Conservation (phyloP, 208 protist species). For the Strigomonas galati region DNA sequence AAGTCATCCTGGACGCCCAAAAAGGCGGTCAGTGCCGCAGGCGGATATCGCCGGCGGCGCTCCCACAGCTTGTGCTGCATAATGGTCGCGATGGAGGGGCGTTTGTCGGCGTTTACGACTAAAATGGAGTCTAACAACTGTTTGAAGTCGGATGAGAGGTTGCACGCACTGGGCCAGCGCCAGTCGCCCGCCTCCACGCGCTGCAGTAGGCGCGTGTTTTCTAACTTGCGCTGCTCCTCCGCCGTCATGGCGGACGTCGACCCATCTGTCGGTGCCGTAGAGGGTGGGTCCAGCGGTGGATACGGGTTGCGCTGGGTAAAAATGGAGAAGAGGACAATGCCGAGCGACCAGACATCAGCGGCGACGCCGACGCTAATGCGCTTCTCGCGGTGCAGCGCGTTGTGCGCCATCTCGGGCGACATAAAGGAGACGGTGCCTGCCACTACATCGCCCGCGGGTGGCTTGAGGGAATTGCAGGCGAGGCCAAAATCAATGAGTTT, state of each 20-base stretch:
- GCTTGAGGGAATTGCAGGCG: constrained; percentile 60
- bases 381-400: constrained; percentile 74
- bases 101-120: constrained; percentile 40
- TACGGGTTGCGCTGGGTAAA: constrained; percentile 88
- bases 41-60: constrained; percentile 64
- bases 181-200: constrained; percentile 72
- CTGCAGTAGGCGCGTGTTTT: constrained; percentile 60
- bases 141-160: constrained; percentile 55
- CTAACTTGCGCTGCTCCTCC: constrained; percentile 26
- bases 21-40: constrained; percentile 60
- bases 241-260: not conserved
- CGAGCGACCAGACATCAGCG: constrained; percentile 86
- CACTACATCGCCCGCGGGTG: constrained; percentile 80
- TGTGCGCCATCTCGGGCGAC: constrained; percentile 92
- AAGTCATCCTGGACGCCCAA: constrained; percentile 86
- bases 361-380: constrained; percentile 77
- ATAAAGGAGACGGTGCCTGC: constrained; percentile 91
- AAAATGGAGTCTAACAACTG: constrained; percentile 71
- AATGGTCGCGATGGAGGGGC: constrained; percentile 63
- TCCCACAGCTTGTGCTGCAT: constrained; percentile 64
- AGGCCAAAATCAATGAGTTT: constrained; percentile 93
- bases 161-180: constrained; percentile 65
- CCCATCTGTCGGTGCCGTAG: not conserved
- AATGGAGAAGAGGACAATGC: constrained; percentile 88
- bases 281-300: constrained; percentile 13